These are phyloP conservation scores for Ogataea paradorogensis DNA, from an alignment of 805 yeast species.

Conservation along the genomic window DNA sequence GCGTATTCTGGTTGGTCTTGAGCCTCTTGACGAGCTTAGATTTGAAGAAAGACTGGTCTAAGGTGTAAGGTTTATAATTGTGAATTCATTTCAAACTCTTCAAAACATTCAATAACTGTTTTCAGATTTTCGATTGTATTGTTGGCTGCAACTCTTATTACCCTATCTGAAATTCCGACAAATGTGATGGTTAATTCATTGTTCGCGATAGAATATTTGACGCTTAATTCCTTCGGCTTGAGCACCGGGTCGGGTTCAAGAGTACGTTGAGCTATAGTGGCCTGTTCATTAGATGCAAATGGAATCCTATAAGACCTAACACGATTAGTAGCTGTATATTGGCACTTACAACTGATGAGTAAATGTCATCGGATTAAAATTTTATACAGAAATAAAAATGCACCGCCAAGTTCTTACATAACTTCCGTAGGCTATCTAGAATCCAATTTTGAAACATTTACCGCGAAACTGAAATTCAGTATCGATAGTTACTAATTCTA, in stretches of 20 bases:
- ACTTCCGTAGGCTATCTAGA: neutral
- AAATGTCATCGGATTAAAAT: neutral
- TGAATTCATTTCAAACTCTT: conserved; percentile 50
- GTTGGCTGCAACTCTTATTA: conserved; percentile 80
- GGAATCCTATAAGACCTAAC: conserved; percentile 46
- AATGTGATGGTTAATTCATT: conserved; percentile 45
- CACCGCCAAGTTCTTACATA: conserved; percentile 5
- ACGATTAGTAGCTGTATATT: neutral
- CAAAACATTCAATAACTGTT: conserved; percentile 77
- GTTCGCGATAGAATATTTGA: conserved; percentile 39
- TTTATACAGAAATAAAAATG: neutral
- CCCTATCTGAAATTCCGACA: conserved; percentile 65
- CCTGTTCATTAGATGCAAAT: conserved; percentile 56
- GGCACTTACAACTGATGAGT: conserved; percentile 5
- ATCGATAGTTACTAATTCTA: conserved; percentile 5
- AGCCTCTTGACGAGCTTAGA: conserved; percentile 86
- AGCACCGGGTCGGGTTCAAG: conserved; percentile 80
- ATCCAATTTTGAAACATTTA: neutral
- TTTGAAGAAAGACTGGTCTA: conserved; percentile 80
- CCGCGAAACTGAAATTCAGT: neutral
- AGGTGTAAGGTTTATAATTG: conserved; percentile 21
- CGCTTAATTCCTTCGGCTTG: conserved; percentile 61
- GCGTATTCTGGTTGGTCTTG: conserved; percentile 86
- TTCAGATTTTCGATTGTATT: conserved; percentile 73
- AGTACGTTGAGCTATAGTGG: conserved; percentile 58